Conservation (phyloP, 176 grass and related monocot genomes). For the Aegilops tauschii region DNA sequence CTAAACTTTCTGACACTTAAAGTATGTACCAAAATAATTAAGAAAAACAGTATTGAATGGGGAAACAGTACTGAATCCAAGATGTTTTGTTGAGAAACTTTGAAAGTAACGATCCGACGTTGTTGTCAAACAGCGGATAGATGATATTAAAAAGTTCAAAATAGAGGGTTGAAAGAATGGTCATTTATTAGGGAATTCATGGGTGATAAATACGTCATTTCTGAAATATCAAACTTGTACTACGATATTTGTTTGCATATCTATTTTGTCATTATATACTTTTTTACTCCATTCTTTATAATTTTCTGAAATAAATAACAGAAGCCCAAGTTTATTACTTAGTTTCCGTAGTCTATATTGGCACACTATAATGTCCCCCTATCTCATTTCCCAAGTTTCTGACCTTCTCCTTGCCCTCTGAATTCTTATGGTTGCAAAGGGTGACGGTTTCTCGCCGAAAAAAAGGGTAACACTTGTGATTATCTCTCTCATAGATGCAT, state of each 20-base stretch:
- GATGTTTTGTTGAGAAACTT: neutral
- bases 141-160: neutral
- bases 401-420: neutral
- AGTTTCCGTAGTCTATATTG: conserved; percentile 7
- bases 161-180: neutral
- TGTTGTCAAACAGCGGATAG: neutral
- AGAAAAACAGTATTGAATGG: neutral
- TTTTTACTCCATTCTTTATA: neutral
- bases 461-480: neutral
- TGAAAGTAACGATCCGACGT: neutral
- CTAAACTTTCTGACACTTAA: neutral
- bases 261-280: neutral
- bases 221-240: neutral
- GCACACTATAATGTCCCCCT: neutral
- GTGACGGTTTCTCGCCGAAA: neutral
- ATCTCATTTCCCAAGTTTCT: neutral
- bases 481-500: neutral
- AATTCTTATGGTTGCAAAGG: conserved; percentile 6
- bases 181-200: neutral
- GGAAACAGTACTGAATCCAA: neutral
- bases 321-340: neutral
- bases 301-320: neutral
- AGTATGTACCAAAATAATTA: neutral
- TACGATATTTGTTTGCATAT: neutral
- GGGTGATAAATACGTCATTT: neutral